Percentiles rank a stretch among this genome's conserved stretches.
phyloP scores from a whole-genome alignment of 495 filamentous ascomycete species.

The Tricharina praecox region DNA sequence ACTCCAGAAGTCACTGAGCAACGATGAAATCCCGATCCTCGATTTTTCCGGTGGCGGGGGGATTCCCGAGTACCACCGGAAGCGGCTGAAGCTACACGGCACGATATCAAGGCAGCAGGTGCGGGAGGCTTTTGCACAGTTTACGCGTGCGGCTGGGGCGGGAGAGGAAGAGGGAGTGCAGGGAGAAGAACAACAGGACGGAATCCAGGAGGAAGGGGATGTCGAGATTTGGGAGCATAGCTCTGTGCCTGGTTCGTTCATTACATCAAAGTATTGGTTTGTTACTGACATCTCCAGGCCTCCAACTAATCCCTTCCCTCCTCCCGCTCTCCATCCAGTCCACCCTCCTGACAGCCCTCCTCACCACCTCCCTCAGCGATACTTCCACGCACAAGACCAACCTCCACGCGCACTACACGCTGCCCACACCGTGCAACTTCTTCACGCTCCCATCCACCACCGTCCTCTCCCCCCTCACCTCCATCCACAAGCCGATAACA shows the following conservation, averaged over 20 bases:
- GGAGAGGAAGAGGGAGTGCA: background rate
- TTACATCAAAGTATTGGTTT: slow-evolving; percentile 2
- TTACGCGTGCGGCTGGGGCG: slow-evolving; percentile 1
- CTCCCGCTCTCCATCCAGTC: slow-evolving; percentile 26
- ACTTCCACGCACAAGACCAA: slow-evolving; percentile 26
- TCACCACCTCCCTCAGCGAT: slow-evolving; percentile 33
- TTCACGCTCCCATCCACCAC: slow-evolving; percentile 32
- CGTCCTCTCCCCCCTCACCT: slow-evolving; percentile 44
- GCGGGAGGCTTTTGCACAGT: slow-evolving; percentile 4
- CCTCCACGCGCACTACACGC: slow-evolving; percentile 42
- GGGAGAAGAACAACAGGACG: too few relatives aligned
- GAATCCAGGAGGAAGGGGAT: slow-evolving; percentile 8
- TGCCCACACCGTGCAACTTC: slow-evolving; percentile 34
- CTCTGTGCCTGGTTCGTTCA: slow-evolving; percentile 16
- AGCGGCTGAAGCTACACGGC: slow-evolving; percentile 2
- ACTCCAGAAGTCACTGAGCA: slow-evolving; percentile 11
- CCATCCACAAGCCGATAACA: slow-evolving; percentile 52
- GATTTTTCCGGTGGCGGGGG: slow-evolving; percentile 7
- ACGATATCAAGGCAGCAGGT: background rate
- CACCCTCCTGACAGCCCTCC: slow-evolving; percentile 21
- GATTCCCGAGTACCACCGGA: slow-evolving; percentile 10
- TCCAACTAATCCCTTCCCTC: slow-evolving; percentile 33
- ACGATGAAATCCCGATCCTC: slow-evolving; percentile 10
- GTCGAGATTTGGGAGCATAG: slow-evolving; percentile 14
- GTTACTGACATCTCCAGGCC: slow-evolving; percentile 5